Percentiles rank a stretch among this genome's conserved stretches.
phyloP scores from a whole-genome alignment of 176 grass and related monocot genomes.

The Oryza meyeriana region DNA sequence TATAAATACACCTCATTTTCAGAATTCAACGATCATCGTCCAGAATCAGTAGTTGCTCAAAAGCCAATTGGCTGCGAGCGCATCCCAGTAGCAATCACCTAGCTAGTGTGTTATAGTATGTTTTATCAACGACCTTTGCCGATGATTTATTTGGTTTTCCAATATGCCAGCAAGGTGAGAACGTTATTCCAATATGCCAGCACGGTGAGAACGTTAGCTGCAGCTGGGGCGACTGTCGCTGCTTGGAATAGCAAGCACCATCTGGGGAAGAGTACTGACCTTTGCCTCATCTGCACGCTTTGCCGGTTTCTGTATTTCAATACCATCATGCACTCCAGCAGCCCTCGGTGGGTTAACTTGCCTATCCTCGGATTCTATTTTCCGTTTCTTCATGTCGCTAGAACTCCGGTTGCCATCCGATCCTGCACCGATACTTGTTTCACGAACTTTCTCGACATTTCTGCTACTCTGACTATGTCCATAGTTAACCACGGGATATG shows the following conservation, averaged over 20 bases:
- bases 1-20: conserved; percentile 10
- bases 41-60: conserved; percentile 27
- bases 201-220: not conserved
- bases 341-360: conserved; percentile 35
- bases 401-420: conserved; percentile 17
- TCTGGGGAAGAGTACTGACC: conserved; percentile 28
- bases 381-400: conserved; percentile 44
- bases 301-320: conserved; percentile 42
- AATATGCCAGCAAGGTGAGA: not conserved
- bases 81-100: conserved; percentile 1
- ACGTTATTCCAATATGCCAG: conserved; percentile 2
- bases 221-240: conserved; percentile 27
- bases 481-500: conserved; percentile 25
- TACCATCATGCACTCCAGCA: conserved; percentile 27
- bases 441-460: conserved; percentile 20
- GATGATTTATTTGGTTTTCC: conserved; percentile 25
- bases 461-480: conserved; percentile 39
- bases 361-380: conserved; percentile 31
- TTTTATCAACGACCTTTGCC: conserved; percentile 8
- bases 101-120: not conserved
- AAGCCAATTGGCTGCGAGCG: conserved; percentile 21
- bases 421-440: not conserved
- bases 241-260: not conserved
- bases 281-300: conserved; percentile 43
- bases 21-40: not conserved